phyloP scores from a whole-genome alignment of 768 basidiomycete genomes.

The Nidularia sp. region DNA sequence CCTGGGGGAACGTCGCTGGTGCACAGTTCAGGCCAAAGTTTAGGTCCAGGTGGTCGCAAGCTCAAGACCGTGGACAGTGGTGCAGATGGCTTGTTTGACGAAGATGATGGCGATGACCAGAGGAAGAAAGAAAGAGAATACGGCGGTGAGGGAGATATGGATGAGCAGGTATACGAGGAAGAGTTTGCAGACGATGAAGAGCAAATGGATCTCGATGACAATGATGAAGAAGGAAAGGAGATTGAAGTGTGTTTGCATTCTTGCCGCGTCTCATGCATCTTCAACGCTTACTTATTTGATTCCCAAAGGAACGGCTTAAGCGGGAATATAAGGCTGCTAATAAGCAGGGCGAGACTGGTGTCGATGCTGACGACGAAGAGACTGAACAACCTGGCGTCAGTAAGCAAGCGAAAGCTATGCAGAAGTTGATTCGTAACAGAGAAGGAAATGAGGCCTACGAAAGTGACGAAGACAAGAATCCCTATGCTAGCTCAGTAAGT shows the following conservation, averaged over 20 bases:
- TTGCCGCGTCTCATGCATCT: background rate
- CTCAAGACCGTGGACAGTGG: slow-evolving; percentile 70
- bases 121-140: slow-evolving; percentile 52
- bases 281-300: slow-evolving; percentile 6
- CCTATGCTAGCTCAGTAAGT: slow-evolving; percentile 75
- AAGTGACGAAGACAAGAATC: slow-evolving; percentile 80
- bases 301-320: slow-evolving; percentile 73
- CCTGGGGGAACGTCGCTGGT: slow-evolving; percentile 42
- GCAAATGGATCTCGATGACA: slow-evolving; percentile 62
- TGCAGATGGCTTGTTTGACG: slow-evolving; percentile 56
- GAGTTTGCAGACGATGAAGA: slow-evolving; percentile 89
- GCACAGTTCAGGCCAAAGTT: slow-evolving; percentile 46
- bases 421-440: slow-evolving; percentile 79
- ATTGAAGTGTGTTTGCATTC: slow-evolving; percentile 50
- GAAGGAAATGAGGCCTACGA: slow-evolving; percentile 84
- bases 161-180: slow-evolving; percentile 80
- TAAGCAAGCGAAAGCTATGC: slow-evolving; percentile 74
- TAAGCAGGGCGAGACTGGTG: slow-evolving; percentile 61
- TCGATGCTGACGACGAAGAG: slow-evolving; percentile 78
- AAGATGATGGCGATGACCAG: slow-evolving; percentile 50
- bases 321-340: slow-evolving; percentile 78
- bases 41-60: slow-evolving; percentile 65
- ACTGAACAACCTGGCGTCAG: slow-evolving; percentile 56
- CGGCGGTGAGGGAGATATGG: slow-evolving; percentile 76
- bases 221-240: slow-evolving; percentile 85